Base-by-base conservation (phyloP, 345 rosid species). In the Eutrema yunnanense region DNA sequence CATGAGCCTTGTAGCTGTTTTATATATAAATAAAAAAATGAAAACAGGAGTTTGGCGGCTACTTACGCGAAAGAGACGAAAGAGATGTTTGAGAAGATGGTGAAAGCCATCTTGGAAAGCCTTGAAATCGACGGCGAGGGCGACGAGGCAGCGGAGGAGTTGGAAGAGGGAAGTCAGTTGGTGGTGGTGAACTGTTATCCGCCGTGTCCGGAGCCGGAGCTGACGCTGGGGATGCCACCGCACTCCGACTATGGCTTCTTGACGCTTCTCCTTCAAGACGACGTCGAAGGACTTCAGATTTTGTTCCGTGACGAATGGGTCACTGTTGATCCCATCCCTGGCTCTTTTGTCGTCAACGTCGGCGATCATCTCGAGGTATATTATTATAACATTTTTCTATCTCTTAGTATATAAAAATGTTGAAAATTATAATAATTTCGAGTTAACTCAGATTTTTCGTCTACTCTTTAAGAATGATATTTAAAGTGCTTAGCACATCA, bases 321-420 rank as follows among this genome's bases (percentile, higher is more conserved):
- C 77, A 82, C 93, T 1, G 88, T 90, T 70, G 82, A 87, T 40
- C 96, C 98, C 3, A 82, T 85, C 47, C 78, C 92, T 54, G 79
- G 83, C 71, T 81, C 96, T 2, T 85, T 90, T 66, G 96, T 87
- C 8, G 79, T 93, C 68, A 90, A 93, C 71, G 88, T 93, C 19
- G 98, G 98, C 2, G 98, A 93, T 67, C 97, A 93, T 71, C 92
- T 93, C 12, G 98, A 93, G 97, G 98, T 90, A 47, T 58, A 32
- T n/a, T n/a, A n/a, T n/a, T n/a, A n/a, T n/a, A n/a, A n/a, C n/a
- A n/a, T n/a, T n/a, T n/a, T n/a, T n/a, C n/a, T n/a, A n/a, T n/a
- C n/a, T n/a, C n/a, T n/a, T n/a, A n/a, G n/a, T n/a, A n/a, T n/a
- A n/a, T n/a, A n/a, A n/a, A n/a, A 6, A 3, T 14, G 19, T 14